Conservation (phyloP, 2,329 filamentous ascomycete genomes). For the Calonectria crousiana region DNA sequence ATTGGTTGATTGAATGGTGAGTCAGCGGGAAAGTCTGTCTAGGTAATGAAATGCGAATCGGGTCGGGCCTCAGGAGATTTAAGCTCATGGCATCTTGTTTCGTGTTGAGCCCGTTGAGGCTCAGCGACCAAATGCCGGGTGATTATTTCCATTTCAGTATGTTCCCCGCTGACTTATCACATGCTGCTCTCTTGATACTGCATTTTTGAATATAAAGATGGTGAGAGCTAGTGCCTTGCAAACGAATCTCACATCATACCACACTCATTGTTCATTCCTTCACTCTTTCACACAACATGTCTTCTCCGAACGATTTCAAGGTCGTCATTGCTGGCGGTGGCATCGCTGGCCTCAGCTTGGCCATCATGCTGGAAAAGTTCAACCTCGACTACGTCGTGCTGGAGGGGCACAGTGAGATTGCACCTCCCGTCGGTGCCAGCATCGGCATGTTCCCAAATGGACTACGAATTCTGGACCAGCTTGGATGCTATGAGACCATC, state of each 20-base stretch:
- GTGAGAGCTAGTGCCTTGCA: background rate
- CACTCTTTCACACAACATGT: background rate
- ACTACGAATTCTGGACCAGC: background rate
- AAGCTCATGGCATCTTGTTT: background rate
- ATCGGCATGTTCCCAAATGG: constrained; percentile 1
- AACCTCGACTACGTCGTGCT: constrained; percentile 63
- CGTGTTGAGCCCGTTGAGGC: background rate
- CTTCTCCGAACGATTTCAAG: background rate
- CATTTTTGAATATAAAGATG: background rate
- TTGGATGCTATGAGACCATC: background rate
- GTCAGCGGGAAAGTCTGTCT: background rate
- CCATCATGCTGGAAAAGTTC: constrained; percentile 54
- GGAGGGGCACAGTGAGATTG: constrained; percentile 45
- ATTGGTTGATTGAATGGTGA: background rate
- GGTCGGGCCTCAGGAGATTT: background rate
- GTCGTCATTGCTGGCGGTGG: constrained; percentile 59
- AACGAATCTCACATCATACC: background rate
- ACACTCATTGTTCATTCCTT: background rate
- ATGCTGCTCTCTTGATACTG: background rate
- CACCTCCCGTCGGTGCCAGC: background rate
- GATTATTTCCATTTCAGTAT: background rate
- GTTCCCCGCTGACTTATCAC: background rate
- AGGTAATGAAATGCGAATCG: background rate
- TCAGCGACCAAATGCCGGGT: background rate
- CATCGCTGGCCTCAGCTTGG: constrained; percentile 53